Percentiles rank a stretch among this genome's conserved stretches.
phyloP scores from a whole-genome alignment of 768 basidiomycete species.

The Russula earlei region DNA sequence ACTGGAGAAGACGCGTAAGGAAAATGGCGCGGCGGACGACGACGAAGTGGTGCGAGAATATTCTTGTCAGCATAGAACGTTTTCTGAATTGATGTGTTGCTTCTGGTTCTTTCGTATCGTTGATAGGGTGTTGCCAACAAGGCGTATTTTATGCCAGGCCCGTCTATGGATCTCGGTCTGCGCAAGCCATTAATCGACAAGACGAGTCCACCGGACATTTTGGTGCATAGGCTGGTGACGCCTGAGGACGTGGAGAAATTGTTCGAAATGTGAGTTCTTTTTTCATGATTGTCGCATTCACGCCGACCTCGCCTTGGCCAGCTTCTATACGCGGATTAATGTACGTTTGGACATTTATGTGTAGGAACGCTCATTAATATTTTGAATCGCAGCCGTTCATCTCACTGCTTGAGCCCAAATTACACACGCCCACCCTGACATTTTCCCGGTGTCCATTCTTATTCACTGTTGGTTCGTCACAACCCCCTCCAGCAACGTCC shows the following conservation, averaged over 20 bases:
- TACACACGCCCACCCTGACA: slow-evolving; percentile 78
- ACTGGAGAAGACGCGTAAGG: slow-evolving; percentile 8
- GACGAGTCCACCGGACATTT: slow-evolving; percentile 72
- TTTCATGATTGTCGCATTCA: not conserved
- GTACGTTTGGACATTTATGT: slow-evolving; percentile 27
- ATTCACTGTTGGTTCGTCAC: slow-evolving; percentile 75
- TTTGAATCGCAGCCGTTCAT: slow-evolving; percentile 61
- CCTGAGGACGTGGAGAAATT: slow-evolving; percentile 72
- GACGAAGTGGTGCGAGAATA: slow-evolving; percentile 18
- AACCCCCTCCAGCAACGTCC: too few species aligned
- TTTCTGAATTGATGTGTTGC: not conserved
- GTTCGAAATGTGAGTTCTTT: slow-evolving; percentile 63
- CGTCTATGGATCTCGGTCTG: slow-evolving; percentile 60
- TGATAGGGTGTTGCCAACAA: slow-evolving; percentile 70
- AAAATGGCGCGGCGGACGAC: slow-evolving; percentile 25
- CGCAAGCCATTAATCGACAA: slow-evolving; percentile 66
- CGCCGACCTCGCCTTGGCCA: slow-evolving; percentile 24
- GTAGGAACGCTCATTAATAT: slow-evolving; percentile 28
- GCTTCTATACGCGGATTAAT: slow-evolving; percentile 64
- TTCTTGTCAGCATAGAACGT: slow-evolving; percentile 22
- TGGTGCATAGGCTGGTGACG: slow-evolving; percentile 71
- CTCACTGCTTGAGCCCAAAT: slow-evolving; percentile 67
- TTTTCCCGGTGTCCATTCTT: slow-evolving; percentile 83
- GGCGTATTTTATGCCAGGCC: slow-evolving; percentile 73
- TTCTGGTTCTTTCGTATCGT: not conserved